A percentile compares a stretch with the other conserved stretches of the same genome.
Evolutionary conservation across 352 stramenopile genomes (phyloP).

Genomic region (Phytophthora sansomeana): DNA sequence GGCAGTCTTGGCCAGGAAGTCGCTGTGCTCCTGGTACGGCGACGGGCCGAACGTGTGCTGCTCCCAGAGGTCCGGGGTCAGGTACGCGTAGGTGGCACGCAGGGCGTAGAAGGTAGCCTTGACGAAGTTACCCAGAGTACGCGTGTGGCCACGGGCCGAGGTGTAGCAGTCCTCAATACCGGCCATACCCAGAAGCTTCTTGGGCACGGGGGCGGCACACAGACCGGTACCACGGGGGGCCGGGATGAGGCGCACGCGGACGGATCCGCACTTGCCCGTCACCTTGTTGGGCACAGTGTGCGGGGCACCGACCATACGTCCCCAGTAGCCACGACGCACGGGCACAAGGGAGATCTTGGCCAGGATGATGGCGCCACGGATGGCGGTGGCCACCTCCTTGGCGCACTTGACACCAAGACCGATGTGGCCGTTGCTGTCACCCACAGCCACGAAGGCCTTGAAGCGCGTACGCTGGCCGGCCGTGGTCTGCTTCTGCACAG

Average conservation of each 20-base stretch:
- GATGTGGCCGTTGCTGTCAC: constrained; percentile 99
- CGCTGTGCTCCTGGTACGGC: constrained; percentile 99
- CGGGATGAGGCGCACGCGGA: constrained; percentile 99
- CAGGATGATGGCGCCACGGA: constrained; percentile 99
- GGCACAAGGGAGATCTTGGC: constrained; percentile 99
- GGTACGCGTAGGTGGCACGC: constrained; percentile 98
- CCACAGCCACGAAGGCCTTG: constrained; percentile 99
- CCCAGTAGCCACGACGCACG: constrained; percentile 99
- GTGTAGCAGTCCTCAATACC: constrained; percentile 99
- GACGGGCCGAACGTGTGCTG: constrained; percentile 93
- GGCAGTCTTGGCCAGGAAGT: constrained; percentile 98
- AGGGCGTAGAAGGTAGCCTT: constrained; percentile 99
- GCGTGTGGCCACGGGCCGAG: constrained; percentile 96
- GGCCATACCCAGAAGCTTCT: constrained; percentile 99
- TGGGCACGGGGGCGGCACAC: constrained; percentile 97
- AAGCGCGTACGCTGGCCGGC: constrained; percentile 99
- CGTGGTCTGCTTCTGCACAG: constrained; percentile 99
- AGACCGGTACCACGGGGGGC: constrained; percentile 99
- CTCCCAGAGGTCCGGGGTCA: constrained; percentile 99
- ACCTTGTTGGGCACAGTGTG: constrained; percentile 99
- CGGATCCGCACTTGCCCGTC: constrained; percentile 99
- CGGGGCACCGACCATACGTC: constrained; percentile 93
- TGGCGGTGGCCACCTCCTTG: constrained; percentile 99
- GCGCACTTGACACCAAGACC: constrained; percentile 99
- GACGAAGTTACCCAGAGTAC: constrained; percentile 99